phyloP scores from a whole-genome alignment of 345 rosid genomes.

The Salix suchowensis region DNA sequence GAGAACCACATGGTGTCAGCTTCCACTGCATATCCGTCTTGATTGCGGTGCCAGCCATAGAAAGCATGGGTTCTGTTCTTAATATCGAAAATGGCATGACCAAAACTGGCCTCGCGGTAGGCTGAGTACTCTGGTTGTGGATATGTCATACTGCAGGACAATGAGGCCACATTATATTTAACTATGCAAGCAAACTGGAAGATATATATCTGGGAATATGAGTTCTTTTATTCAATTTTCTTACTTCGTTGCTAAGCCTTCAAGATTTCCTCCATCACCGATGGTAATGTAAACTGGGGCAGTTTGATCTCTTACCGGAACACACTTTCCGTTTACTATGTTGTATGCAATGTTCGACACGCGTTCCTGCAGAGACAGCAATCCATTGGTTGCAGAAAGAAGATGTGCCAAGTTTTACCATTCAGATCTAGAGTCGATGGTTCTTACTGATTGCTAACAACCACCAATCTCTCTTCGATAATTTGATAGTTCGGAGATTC shows the following conservation, averaged over 20 bases:
- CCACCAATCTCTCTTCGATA: not conserved
- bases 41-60: constrained; percentile 81
- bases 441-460: not conserved
- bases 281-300: constrained; percentile 82
- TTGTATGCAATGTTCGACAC: constrained; percentile 77
- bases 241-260: constrained; percentile 79
- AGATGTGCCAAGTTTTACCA: not conserved
- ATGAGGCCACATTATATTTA: not conserved
- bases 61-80: constrained; percentile 81
- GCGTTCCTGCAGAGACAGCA: constrained; percentile 51
- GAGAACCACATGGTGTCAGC: constrained; percentile 81
- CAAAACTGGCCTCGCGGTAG: constrained; percentile 84
- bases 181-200: not conserved
- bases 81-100: constrained; percentile 74
- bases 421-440: not conserved
- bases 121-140: constrained; percentile 94
- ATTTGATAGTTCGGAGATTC: not conserved
- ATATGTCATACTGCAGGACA: constrained; percentile 62
- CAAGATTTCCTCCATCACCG: constrained; percentile 87
- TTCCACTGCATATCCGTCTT: constrained; percentile 72
- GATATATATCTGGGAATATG: not conserved
- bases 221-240: not conserved
- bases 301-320: constrained; percentile 53
- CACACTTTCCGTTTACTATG: constrained; percentile 50
- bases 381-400: not conserved